Conservation (phyloP, 176 grass and related monocot species). For the Panicum miliaceum region DNA sequence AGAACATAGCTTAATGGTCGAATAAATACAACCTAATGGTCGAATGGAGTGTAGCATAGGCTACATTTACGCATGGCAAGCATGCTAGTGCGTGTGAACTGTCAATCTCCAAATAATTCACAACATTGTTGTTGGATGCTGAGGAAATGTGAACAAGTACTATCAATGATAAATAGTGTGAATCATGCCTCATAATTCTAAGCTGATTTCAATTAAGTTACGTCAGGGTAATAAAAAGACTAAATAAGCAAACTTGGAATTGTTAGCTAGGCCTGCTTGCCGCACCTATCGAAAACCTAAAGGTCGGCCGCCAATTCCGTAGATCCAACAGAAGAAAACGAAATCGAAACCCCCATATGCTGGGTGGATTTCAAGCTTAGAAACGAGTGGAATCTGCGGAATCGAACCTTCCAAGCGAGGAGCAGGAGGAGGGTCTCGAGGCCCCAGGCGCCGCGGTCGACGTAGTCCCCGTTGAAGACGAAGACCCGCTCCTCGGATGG, state of each 20-base stretch:
- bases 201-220: background rate
- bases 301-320: background rate
- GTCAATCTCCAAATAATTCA: background rate
- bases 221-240: background rate
- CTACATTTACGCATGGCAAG: background rate
- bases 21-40: no score
- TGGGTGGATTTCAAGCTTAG: background rate
- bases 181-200: background rate
- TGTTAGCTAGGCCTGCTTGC: background rate
- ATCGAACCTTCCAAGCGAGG: slow-evolving; percentile 88
- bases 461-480: slow-evolving; percentile 97
- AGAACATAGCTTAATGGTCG: background rate
- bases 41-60: no score
- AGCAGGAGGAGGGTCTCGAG: slow-evolving; percentile 88
- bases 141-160: background rate
- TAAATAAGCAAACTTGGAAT: background rate
- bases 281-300: background rate
- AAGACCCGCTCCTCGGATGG: slow-evolving; percentile 81
- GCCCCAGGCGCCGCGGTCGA: slow-evolving; percentile 95
- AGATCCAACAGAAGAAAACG: background rate
- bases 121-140: background rate
- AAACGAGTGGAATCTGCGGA: background rate
- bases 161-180: background rate
- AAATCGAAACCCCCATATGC: background rate
- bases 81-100: background rate